These are phyloP conservation scores for Backusella tarrabulga DNA, from an alignment of 192 early-diverging fungal genomes.

Conservation along the genomic window DNA sequence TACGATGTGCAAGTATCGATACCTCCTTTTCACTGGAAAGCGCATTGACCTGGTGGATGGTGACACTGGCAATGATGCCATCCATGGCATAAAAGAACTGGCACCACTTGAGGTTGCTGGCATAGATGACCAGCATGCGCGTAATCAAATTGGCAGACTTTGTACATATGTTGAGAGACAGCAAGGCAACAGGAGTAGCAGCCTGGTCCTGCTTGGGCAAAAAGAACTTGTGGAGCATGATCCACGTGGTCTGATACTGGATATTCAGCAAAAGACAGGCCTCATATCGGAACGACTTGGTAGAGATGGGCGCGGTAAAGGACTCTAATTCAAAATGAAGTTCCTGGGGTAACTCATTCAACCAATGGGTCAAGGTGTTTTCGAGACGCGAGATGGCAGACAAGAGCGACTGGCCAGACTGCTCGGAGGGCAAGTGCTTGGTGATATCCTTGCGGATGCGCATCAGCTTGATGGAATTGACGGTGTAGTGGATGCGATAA, in stretches of 20 bases:
- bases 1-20: constrained; percentile 32
- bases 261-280: constrained; percentile 39
- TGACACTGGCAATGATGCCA: constrained; percentile 39
- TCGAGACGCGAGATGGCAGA: constrained; percentile 44
- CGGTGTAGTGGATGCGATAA: constrained; percentile 34
- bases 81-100: constrained; percentile 43
- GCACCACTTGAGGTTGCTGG: constrained; percentile 34
- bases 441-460: constrained; percentile 44
- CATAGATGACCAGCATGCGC: constrained; percentile 37
- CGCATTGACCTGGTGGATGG: constrained; percentile 43
- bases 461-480: constrained; percentile 44
- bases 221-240: constrained; percentile 46
- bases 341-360: constrained; percentile 28
- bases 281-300: constrained; percentile 35
- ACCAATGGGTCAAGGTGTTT: constrained; percentile 38
- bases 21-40: constrained; percentile 39
- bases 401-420: constrained; percentile 40
- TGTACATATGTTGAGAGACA: constrained; percentile 44
- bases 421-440: constrained; percentile 41
- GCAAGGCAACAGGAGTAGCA: constrained; percentile 37
- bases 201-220: constrained; percentile 43
- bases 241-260: constrained; percentile 42
- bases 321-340: constrained; percentile 36
- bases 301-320: constrained; percentile 8
- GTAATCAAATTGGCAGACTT: constrained; percentile 41